Percentiles rank a stretch among this genome's conserved stretches.
phyloP scores from a whole-genome alignment of 768 basidiomycete genomes.

The Amanita pseudoporphyria region DNA sequence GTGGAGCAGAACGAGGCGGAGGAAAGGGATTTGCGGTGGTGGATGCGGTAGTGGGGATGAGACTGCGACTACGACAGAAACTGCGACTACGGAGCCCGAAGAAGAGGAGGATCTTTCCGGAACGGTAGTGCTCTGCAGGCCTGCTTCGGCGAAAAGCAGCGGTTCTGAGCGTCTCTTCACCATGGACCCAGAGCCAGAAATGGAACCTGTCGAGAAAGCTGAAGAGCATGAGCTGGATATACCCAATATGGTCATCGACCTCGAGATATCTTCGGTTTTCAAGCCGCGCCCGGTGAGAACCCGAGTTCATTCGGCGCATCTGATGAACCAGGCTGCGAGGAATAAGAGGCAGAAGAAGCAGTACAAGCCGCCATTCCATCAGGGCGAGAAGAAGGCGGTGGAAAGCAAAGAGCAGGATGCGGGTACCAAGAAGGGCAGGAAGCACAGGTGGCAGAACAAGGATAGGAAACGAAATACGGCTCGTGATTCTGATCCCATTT shows the following conservation, averaged over 20 bases:
- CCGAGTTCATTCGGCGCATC: constrained; percentile 20
- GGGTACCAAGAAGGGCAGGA: not conserved
- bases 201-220: constrained; percentile 20
- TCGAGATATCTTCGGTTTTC: constrained; percentile 65
- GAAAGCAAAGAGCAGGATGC: constrained; percentile 27
- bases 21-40: constrained; percentile 15
- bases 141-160: not conserved
- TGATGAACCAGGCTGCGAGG: constrained; percentile 21
- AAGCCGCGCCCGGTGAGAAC: constrained; percentile 59
- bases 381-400: constrained; percentile 43
- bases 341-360: constrained; percentile 28
- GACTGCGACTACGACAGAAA: constrained; percentile 29
- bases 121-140: constrained; percentile 2
- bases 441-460: constrained; percentile 11
- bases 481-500: not conserved
- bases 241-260: constrained; percentile 33
- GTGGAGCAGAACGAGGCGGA: constrained; percentile 21
- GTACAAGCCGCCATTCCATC: constrained; percentile 26
- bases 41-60: constrained; percentile 17
- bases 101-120: constrained; percentile 16
- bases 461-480: constrained; percentile 7
- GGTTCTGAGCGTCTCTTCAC: constrained; percentile 25
- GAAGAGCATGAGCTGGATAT: constrained; percentile 13
- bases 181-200: constrained; percentile 34
- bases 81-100: constrained; percentile 22